phyloP scores from a whole-genome alignment of 2,329 filamentous ascomycete genomes.

The Ceratocystis lukuohia region DNA sequence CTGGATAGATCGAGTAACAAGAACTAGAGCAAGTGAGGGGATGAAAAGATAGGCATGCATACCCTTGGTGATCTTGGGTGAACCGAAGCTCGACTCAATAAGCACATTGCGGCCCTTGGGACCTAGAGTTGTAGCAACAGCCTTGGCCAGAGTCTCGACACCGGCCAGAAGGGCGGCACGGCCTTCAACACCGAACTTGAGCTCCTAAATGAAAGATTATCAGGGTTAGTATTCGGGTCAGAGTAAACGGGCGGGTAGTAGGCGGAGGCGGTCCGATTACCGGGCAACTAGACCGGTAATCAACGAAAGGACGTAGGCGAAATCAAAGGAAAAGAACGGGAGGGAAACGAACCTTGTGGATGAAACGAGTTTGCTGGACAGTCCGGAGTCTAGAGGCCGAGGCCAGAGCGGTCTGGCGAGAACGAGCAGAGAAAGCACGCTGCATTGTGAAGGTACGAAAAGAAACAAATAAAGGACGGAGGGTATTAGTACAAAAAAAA shows the following conservation, averaged over 20 bases:
- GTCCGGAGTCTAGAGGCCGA: conserved; percentile 53
- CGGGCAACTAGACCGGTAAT: neutral
- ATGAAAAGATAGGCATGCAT: conserved; percentile 24
- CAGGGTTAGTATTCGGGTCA: neutral
- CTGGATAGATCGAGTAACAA: neutral
- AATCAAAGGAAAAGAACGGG: neutral
- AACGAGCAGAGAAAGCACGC: conserved; percentile 73
- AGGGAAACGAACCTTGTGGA: conserved; percentile 65
- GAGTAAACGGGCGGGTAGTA: neutral
- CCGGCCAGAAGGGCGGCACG: conserved; percentile 79
- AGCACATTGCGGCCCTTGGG: conserved; percentile 97
- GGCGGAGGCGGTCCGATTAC: neutral
- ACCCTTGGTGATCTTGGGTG: conserved; percentile 99
- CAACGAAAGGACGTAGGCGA: neutral
- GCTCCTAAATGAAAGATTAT: conserved; percentile 48
- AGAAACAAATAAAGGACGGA: conserved; percentile 22
- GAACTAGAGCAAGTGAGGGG: neutral
- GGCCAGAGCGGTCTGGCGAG: conserved; percentile 67
- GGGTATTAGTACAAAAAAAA: conserved; percentile 19
- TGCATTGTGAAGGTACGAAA: conserved; percentile 56
- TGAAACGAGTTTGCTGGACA: conserved; percentile 81
- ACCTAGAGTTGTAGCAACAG: conserved; percentile 88
- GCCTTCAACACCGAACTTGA: conserved; percentile 95
- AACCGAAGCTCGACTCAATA: conserved; percentile 97
- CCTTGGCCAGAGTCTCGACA: conserved; percentile 93